Evolutionary conservation across 768 basidiomycete genomes (phyloP).

Genomic region (Lactarius deliciosus): DNA sequence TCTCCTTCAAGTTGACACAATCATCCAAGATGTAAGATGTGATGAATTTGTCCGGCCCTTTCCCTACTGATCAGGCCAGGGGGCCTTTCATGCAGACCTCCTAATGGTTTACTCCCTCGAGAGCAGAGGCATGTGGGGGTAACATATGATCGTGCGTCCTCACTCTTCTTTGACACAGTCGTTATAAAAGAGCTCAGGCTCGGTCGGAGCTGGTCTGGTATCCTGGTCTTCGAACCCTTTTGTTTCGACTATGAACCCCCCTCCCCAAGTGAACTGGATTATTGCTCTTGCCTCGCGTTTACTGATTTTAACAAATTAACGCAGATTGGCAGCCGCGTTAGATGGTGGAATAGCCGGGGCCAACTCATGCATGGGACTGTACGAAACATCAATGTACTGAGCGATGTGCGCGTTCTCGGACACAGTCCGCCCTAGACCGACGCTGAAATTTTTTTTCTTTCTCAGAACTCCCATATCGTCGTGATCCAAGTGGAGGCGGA

Average conservation of each 20-base stretch:
- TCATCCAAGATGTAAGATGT: constrained; percentile 16
- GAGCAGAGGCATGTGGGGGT: constrained; percentile 24
- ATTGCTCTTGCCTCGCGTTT: constrained; percentile 7
- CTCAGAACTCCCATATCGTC: constrained; percentile 60
- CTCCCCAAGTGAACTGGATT: constrained; percentile 42
- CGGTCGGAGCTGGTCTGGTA: constrained; percentile 12
- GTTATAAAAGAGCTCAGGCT: constrained; percentile 15
- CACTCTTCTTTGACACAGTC: constrained; percentile 6
- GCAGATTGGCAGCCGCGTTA: constrained; percentile 67
- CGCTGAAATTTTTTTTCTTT: constrained; percentile 14
- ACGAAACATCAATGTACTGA: constrained; percentile 47
- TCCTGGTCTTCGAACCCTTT: constrained; percentile 33
- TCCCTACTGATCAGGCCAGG: constrained; percentile 19
- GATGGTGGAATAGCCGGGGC: constrained; percentile 59
- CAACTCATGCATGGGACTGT: constrained; percentile 62
- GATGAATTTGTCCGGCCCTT: constrained; percentile 22
- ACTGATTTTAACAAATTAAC: constrained; percentile 22
- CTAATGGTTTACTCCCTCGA: constrained; percentile 3
- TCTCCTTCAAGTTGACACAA: constrained; percentile 4
- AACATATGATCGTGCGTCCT: constrained; percentile 11
- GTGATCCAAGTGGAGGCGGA: constrained; percentile 46
- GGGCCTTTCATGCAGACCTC: constrained; percentile 21
- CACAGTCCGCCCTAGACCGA: constrained; percentile 2
- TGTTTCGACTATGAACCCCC: constrained; percentile 69
- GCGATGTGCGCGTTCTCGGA: constrained; percentile 51